Conservation (phyloP, 495 filamentous ascomycete genomes). For the Tricharina praecox region DNA sequence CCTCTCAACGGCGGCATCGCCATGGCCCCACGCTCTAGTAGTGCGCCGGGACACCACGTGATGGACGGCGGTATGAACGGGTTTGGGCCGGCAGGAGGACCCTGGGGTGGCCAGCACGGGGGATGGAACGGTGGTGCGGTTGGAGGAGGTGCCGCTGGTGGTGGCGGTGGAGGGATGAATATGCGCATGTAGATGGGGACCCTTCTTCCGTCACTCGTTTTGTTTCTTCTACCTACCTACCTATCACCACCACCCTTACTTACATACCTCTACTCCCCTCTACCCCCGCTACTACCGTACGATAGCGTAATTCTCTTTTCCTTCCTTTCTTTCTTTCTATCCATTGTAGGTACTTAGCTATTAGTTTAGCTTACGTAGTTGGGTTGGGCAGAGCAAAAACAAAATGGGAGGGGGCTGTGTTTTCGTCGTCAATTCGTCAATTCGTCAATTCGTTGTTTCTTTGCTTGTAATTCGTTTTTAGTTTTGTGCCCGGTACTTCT, state of each 20-base stretch:
- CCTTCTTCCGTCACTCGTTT: not conserved
- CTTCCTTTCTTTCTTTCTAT: too few relatives aligned
- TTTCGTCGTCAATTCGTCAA: too few relatives aligned
- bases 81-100: not conserved
- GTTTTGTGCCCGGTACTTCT: too few relatives aligned
- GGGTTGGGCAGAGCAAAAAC: too few relatives aligned
- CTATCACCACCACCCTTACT: not conserved
- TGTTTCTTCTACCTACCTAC: not conserved
- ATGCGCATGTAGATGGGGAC: constrained; percentile 3
- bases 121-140: not conserved
- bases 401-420: too few relatives aligned
- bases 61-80: not conserved
- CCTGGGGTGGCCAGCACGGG: not conserved
- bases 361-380: too few relatives aligned
- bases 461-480: too few relatives aligned
- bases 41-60: constrained; percentile 2
- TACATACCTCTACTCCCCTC: too few relatives aligned
- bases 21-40: not conserved
- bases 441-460: too few relatives aligned
- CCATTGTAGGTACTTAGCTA: too few relatives aligned
- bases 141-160: not conserved
- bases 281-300: too few relatives aligned
- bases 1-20: not conserved
- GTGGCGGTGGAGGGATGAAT: not conserved
- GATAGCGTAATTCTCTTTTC: too few relatives aligned